Percentiles rank a stretch among this genome's conserved stretches.
phyloP scores from a whole-genome alignment of 805 yeast species.

The Tetrapisispora pingtungensis region DNA sequence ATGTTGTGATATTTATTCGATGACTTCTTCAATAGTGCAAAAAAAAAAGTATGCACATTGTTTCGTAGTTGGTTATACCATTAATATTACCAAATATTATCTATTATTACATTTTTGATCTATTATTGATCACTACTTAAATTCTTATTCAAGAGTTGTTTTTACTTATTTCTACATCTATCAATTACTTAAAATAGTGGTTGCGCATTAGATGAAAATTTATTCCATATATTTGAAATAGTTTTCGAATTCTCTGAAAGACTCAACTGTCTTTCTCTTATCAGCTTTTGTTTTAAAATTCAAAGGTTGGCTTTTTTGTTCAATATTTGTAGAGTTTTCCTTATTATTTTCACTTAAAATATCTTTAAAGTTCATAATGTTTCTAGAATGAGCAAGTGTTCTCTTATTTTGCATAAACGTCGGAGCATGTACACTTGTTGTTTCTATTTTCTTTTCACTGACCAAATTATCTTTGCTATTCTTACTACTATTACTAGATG shows the following conservation, averaged over 20 bases:
- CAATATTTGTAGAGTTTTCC: background rate
- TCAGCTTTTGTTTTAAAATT: background rate
- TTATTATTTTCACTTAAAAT: background rate
- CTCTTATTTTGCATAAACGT: background rate
- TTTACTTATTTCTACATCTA: no score
- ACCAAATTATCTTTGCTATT: background rate
- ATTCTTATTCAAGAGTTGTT: no score
- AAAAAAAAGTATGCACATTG: no score
- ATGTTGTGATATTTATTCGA: no score
- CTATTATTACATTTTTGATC: no score
- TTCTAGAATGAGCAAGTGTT: constrained; percentile 3
- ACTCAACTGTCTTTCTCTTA: background rate
- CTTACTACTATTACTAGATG: background rate
- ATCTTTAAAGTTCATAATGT: constrained; percentile 2
- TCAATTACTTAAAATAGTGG: background rate
- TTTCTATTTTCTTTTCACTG: background rate
- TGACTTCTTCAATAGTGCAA: no score
- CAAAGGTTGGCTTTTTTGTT: background rate
- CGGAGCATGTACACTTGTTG: background rate
- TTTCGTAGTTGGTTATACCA: no score
- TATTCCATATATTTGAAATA: background rate
- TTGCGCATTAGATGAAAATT: background rate
- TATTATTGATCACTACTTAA: no score
- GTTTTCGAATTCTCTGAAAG: background rate
- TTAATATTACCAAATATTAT: no score